These are phyloP conservation scores for Starmerella vitae DNA, from an alignment of 805 yeast species.

Conservation along the genomic window DNA sequence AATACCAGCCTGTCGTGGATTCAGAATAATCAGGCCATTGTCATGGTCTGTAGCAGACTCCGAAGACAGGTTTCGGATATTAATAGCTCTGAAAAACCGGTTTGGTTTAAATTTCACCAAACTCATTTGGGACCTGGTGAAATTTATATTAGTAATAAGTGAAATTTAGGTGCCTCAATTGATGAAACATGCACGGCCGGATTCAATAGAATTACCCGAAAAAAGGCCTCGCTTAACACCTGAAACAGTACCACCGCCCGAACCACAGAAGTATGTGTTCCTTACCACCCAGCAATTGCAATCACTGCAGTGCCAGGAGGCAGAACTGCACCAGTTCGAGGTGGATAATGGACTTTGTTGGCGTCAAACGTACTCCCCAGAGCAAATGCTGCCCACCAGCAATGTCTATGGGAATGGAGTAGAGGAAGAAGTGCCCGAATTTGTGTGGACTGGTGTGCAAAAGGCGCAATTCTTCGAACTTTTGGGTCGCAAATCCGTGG, in stretches of 20 bases:
- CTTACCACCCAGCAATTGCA: neutral
- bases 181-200: no score
- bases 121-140: no score
- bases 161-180: no score
- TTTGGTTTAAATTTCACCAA: no score
- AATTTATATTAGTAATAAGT: no score
- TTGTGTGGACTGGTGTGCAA: conserved; percentile 14
- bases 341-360: conserved; percentile 9
- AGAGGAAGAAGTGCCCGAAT: neutral
- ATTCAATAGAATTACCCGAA: no score
- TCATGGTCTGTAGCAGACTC: neutral
- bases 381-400: neutral
- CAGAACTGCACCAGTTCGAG: conserved; percentile 5
- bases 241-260: neutral
- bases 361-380: neutral
- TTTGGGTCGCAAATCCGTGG: conserved; percentile 13
- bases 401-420: neutral
- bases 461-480: conserved; percentile 14
- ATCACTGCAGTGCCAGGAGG: conserved; percentile 1
- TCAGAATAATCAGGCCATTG: conserved; percentile 10
- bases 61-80: no score
- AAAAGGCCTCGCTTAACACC: neutral
- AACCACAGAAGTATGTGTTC: neutral
- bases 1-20: conserved; percentile 14
- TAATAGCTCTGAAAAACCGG: no score